phyloP scores from a whole-genome alignment of 371 early-diverging fungal species.

The Lichtheimia ramosa region DNA sequence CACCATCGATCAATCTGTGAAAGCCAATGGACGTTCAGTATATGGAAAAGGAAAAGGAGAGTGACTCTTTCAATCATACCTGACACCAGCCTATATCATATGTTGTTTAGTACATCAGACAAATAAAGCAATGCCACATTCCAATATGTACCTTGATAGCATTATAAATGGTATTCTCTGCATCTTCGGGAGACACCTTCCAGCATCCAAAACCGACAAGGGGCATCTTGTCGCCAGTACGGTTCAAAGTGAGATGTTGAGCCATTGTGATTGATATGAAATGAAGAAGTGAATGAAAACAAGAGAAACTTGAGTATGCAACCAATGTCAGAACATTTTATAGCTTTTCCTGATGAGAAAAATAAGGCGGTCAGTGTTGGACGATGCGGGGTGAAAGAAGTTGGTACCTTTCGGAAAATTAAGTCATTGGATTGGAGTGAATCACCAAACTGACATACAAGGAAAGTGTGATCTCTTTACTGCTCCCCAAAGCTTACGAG shows the following conservation, averaged over 20 bases:
- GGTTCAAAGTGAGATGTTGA: conserved; percentile 26
- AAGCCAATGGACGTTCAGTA: not conserved
- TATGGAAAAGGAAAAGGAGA: not conserved
- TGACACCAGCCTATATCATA: conserved; percentile 29
- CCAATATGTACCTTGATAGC: conserved; percentile 29
- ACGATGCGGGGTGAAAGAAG: too few species aligned
- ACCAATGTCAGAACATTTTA: too few species aligned
- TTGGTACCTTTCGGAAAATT: too few species aligned
- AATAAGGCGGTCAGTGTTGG: too few species aligned
- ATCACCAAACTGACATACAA: too few species aligned
- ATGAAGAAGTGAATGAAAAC: conserved; percentile 1
- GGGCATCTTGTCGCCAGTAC: conserved; percentile 47
- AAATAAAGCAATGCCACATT: too few species aligned
- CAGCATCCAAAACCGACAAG: conserved; percentile 48
- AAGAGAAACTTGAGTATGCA: not conserved
- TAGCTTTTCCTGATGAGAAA: too few species aligned
- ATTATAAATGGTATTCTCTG: conserved; percentile 48
- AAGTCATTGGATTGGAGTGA: too few species aligned
- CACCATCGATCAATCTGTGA: conserved; percentile 45
- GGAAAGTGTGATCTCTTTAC: too few species aligned
- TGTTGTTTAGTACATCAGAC: too few species aligned
- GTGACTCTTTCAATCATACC: conserved; percentile 2
- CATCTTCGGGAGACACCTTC: conserved; percentile 33
- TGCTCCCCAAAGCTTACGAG: too few species aligned
- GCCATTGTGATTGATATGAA: conserved; percentile 9